These are phyloP conservation scores for Beauveria medogensis DNA, from an alignment of 2,329 filamentous ascomycete genomes.

Conservation along the genomic window DNA sequence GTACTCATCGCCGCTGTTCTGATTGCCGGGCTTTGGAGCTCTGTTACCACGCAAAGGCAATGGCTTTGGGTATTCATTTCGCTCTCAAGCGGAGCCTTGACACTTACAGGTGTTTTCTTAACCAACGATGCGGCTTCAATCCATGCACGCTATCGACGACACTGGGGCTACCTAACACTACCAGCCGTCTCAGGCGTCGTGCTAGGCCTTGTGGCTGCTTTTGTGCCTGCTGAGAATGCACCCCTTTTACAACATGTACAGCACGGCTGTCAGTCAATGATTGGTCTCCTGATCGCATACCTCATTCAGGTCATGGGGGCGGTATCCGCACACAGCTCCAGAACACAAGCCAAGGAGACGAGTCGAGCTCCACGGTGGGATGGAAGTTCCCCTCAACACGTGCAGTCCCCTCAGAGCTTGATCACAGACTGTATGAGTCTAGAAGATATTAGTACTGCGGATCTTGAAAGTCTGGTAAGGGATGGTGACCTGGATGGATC, in stretches of 20 bases:
- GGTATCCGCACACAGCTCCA: background rate
- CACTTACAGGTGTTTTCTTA: background rate
- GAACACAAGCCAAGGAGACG: background rate
- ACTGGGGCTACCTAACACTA: background rate
- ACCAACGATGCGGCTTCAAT: background rate
- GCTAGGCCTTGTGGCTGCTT: background rate
- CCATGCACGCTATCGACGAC: background rate
- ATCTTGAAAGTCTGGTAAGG: background rate
- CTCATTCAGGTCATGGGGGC: background rate
- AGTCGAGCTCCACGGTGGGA: background rate
- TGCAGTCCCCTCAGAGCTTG: background rate
- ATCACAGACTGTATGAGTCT: background rate
- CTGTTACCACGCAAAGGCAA: background rate
- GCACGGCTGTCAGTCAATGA: background rate
- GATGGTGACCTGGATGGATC: background rate
- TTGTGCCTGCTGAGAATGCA: background rate
- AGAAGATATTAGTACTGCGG: background rate
- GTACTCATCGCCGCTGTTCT: background rate
- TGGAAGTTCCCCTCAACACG: background rate
- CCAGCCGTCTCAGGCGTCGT: background rate
- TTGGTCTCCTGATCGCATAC: background rate
- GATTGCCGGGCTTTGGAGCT: background rate
- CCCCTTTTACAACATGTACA: background rate
- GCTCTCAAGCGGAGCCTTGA: background rate
- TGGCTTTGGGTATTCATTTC: background rate